phyloP scores from a whole-genome alignment of 2,329 filamentous ascomycete species.

The Aspergillus cejpii region DNA sequence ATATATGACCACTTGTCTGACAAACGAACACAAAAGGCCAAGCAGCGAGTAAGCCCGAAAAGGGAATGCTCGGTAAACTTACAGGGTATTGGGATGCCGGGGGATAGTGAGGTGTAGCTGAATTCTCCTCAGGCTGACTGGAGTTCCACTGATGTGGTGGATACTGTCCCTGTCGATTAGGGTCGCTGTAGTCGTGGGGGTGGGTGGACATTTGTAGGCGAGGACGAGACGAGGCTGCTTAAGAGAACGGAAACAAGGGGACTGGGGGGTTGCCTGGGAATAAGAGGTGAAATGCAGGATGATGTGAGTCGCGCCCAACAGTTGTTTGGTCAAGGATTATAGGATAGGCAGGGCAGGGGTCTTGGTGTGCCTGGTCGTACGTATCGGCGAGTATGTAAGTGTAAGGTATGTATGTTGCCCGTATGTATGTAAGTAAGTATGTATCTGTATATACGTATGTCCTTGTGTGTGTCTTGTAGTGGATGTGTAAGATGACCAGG shows the following conservation, averaged over 20 bases:
- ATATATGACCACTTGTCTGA: constrained; percentile 5
- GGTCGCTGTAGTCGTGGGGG: constrained; percentile 37
- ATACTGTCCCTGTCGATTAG: constrained; percentile 43
- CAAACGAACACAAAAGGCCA: constrained; percentile 1
- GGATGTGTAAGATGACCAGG: constrained; percentile 18
- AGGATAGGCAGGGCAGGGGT: neutral
- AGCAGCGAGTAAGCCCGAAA: neutral
- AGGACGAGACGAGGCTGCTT: constrained; percentile 18
- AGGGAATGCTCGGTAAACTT: constrained; percentile 17
- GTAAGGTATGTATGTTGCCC: constrained; percentile 3
- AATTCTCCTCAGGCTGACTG: constrained; percentile 36
- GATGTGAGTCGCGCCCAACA: constrained; percentile 24
- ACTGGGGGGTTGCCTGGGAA: constrained; percentile 18
- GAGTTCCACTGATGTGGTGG: constrained; percentile 39
- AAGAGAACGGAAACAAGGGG: constrained; percentile 14
- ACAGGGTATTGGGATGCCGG: constrained; percentile 34
- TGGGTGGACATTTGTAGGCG: constrained; percentile 40
- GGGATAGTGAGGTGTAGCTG: constrained; percentile 31
- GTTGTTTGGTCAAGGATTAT: constrained; percentile 13
- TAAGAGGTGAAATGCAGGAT: constrained; percentile 24
- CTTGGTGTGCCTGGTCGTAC: constrained; percentile 9
- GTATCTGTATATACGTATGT: constrained; percentile 11
- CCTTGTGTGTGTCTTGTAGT: constrained; percentile 6
- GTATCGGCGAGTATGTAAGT: constrained; percentile 11
- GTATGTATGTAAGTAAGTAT: constrained; percentile 8